Percentiles rank a stretch among this genome's conserved stretches.
Evolutionary conservation across 768 basidiomycete genomes (phyloP).

Genomic region (Lactarius trivialis): DNA sequence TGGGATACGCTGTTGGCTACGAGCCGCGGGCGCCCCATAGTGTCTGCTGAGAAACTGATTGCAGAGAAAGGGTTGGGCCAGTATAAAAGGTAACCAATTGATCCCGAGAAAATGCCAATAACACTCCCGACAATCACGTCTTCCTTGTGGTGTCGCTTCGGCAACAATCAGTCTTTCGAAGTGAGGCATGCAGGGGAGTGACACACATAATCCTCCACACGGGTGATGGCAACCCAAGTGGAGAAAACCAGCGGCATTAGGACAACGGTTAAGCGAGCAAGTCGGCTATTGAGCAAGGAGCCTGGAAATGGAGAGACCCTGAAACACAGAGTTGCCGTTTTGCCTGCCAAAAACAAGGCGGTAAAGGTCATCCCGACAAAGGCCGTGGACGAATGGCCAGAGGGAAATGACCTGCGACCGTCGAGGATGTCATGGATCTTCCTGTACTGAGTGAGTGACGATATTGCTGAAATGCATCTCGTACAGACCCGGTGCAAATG

Average conservation of each 20-base stretch:
- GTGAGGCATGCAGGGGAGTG: slow-evolving; percentile 1
- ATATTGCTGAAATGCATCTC: background rate
- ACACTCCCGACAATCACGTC: slow-evolving; percentile 59
- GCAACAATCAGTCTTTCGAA: slow-evolving; percentile 8
- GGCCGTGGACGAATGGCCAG: slow-evolving; percentile 61
- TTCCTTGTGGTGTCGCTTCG: slow-evolving; percentile 60
- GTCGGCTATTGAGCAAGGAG: slow-evolving; percentile 40
- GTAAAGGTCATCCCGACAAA: slow-evolving; percentile 61
- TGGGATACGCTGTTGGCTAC: slow-evolving; percentile 27
- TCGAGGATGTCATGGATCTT: slow-evolving; percentile 36
- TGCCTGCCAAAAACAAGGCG: slow-evolving; percentile 56
- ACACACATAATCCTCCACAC: slow-evolving; percentile 61
- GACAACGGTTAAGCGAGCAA: slow-evolving; percentile 42
- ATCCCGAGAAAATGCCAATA: slow-evolving; percentile 47
- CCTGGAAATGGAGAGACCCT: slow-evolving; percentile 31
- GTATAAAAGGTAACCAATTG: slow-evolving; percentile 50
- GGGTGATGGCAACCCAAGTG: slow-evolving; percentile 52
- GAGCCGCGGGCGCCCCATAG: slow-evolving; percentile 36
- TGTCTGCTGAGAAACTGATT: slow-evolving; percentile 31
- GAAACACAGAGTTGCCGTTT: slow-evolving; percentile 56
- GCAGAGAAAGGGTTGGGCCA: slow-evolving; percentile 57
- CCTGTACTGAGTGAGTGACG: slow-evolving; percentile 22
- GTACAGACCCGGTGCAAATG: slow-evolving; percentile 49
- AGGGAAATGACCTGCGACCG: slow-evolving; percentile 60
- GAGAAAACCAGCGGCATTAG: slow-evolving; percentile 51